A percentile compares a stretch with the other conserved stretches of the same genome.
Evolutionary conservation across 169 alveolate genomes (phyloP).

Genomic region (Cryptosporidium meleagridis): DNA sequence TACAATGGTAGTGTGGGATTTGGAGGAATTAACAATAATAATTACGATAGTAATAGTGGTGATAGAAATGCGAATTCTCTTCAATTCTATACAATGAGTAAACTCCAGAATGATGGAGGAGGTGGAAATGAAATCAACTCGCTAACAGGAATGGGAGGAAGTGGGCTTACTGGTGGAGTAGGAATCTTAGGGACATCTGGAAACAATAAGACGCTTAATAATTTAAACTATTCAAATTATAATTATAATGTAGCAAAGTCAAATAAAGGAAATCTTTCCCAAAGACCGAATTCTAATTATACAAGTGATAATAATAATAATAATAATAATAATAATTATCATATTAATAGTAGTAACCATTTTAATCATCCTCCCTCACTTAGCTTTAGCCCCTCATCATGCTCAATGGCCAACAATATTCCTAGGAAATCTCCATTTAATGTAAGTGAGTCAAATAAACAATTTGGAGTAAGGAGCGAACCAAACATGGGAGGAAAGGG

Average conservation of each 20-base stretch:
- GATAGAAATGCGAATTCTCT: conserved; percentile 30
- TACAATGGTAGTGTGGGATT: too few relatives aligned
- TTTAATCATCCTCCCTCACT: background rate
- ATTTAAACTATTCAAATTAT: background rate
- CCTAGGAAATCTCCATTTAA: conserved; percentile 59
- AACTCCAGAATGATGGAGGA: conserved; percentile 19
- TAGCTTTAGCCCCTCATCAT: background rate
- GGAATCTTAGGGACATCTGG: background rate
- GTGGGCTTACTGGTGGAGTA: background rate
- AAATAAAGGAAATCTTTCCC: background rate
- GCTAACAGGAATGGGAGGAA: background rate
- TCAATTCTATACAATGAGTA: conserved; percentile 56
- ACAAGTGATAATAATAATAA: background rate
- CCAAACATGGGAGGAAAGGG: background rate
- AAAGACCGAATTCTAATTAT: background rate
- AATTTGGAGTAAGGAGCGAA: background rate
- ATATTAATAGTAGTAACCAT: too few relatives aligned
- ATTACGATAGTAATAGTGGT: background rate
- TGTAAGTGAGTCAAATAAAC: background rate
- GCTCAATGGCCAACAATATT: background rate
- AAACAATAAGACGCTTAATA: background rate
- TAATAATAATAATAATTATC: background rate
- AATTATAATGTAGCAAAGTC: background rate
- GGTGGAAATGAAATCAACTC: background rate
- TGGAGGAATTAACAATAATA: background rate